Percentiles rank a stretch among this genome's conserved stretches.
Evolutionary conservation across 192 early-diverging fungal genomes (phyloP).

Genomic region (Coemansia sp.): DNA sequence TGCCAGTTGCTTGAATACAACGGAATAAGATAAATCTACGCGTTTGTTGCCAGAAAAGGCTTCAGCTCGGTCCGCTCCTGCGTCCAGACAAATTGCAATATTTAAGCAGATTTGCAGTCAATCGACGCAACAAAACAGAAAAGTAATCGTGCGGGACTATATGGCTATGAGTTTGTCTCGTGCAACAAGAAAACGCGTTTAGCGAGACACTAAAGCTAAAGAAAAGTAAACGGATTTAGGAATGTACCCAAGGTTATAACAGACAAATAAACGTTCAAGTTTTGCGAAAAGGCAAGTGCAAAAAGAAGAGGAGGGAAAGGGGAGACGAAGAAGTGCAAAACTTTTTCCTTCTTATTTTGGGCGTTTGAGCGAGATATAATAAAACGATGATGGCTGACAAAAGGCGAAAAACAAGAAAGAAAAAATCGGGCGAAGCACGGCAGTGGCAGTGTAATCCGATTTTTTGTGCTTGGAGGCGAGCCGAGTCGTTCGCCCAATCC

Average conservation of each 20-base stretch:
- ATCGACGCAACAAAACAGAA: background rate
- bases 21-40: no score
- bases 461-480: background rate
- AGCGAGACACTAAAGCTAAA: background rate
- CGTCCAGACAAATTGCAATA: no score
- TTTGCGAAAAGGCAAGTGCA: background rate
- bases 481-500: background rate
- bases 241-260: background rate
- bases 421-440: background rate
- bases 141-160: background rate
- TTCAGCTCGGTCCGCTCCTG: no score
- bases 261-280: background rate
- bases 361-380: no score
- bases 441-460: background rate
- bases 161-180: background rate
- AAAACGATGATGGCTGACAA: background rate
- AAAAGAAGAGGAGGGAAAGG: background rate
- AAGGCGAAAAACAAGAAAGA: background rate
- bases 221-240: background rate
- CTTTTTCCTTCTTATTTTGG: no score
- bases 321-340: no score
- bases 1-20: no score
- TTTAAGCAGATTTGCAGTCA: background rate
- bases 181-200: background rate
- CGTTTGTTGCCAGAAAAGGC: no score